These are phyloP conservation scores for Wallemia ichthyophaga DNA, from an alignment of 1,284 basidiomycete genomes.

Conservation along the genomic window DNA sequence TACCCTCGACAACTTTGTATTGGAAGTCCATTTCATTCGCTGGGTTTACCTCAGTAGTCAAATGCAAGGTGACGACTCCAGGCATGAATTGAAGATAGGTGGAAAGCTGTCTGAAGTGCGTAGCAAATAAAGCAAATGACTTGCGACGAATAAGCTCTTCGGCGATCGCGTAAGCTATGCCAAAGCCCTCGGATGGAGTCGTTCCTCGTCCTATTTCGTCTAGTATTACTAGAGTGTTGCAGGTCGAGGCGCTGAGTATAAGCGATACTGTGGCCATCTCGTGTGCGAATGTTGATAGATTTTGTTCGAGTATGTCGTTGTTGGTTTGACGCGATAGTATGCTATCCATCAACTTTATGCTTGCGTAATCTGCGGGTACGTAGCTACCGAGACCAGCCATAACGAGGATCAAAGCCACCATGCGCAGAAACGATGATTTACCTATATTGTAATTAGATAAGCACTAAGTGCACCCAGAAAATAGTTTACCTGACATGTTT, in stretches of 20 bases:
- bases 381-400: conserved; percentile 8
- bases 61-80: neutral
- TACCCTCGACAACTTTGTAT: neutral
- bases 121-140: neutral
- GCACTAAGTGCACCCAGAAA: neutral
- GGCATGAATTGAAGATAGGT: neutral
- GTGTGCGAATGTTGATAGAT: conserved; percentile 64
- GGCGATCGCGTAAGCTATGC: conserved; percentile 70
- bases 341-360: conserved; percentile 55
- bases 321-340: conserved; percentile 67
- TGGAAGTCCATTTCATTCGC: neutral
- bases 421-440: neutral
- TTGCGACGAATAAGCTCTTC: conserved; percentile 47
- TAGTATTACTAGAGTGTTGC: conserved; percentile 42
- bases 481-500: conserved; percentile 59
- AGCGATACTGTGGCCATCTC: conserved; percentile 72
- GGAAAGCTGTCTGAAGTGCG: neutral
- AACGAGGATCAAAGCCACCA: neutral
- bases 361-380: conserved; percentile 68
- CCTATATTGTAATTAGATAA: neutral
- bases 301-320: conserved; percentile 63
- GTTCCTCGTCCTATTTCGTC: conserved; percentile 80
- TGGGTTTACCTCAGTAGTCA: neutral
- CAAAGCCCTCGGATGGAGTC: conserved; percentile 53
- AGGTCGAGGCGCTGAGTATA: conserved; percentile 38